Percentiles rank a stretch among this genome's conserved stretches.
phyloP scores from a whole-genome alignment of 352 stramenopile species.

The Pythium phragmiticola region DNA sequence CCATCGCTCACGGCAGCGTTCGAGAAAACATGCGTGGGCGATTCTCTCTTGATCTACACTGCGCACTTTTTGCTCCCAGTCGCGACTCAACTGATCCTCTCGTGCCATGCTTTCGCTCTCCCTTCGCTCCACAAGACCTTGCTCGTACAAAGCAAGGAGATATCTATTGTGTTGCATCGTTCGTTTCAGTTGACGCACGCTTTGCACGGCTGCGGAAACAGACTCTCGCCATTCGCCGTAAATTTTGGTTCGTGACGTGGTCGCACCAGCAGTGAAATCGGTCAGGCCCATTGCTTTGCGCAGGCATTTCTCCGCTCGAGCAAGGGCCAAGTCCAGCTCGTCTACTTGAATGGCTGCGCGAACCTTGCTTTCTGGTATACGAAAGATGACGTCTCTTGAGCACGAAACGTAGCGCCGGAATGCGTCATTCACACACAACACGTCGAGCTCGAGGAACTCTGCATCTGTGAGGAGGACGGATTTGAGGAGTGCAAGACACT shows the following conservation, averaged over 20 bases:
- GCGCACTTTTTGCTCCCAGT: constrained; percentile 5
- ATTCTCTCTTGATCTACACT: constrained; percentile 1
- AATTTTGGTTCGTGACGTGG: constrained; percentile 32
- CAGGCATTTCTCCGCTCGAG: constrained; percentile 32
- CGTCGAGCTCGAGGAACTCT: constrained; percentile 61
- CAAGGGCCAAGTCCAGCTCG: constrained; percentile 39
- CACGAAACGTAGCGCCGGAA: constrained; percentile 30
- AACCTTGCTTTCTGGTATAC: constrained; percentile 39
- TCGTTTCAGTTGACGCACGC: constrained; percentile 36
- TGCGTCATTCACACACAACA: constrained; percentile 43
- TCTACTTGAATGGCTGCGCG: constrained; percentile 37
- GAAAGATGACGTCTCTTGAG: constrained; percentile 38
- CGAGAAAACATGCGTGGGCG: constrained; percentile 16
- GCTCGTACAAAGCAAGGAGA: constrained; percentile 33
- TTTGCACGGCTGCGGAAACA: constrained; percentile 29
- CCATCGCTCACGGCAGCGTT: constrained; percentile 32
- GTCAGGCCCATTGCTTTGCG: constrained; percentile 43
- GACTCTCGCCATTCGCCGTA: constrained; percentile 57
- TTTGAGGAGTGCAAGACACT: constrained; percentile 45
- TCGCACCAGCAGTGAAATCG: constrained; percentile 43
- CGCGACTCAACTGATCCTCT: constrained; percentile 36
- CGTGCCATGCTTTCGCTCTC: constrained; percentile 39
- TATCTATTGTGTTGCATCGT: constrained; percentile 36
- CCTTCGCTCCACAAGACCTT: constrained; percentile 23
- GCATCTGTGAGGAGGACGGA: constrained; percentile 55